Evolutionary conservation across 2,329 filamentous ascomycete genomes (phyloP).

Genomic region (Dryadomyces sulphureus): DNA sequence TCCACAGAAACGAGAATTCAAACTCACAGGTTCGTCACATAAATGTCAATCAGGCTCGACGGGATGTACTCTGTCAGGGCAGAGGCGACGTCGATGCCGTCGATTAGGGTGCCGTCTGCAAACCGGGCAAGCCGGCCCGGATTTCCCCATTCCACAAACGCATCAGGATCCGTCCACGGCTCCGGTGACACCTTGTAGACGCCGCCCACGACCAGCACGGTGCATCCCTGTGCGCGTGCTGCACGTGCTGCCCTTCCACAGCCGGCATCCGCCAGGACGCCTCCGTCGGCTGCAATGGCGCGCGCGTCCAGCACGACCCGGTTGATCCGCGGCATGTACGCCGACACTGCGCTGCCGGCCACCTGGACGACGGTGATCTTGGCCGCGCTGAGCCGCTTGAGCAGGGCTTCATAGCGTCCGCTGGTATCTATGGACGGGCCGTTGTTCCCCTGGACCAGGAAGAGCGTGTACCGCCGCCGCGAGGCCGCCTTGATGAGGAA

Average conservation of each 20-base stretch:
- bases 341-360: conserved; percentile 72
- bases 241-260: conserved; percentile 71
- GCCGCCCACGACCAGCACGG: conserved; percentile 78
- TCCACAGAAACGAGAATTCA: conserved; percentile 25
- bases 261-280: conserved; percentile 72
- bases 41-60: conserved; percentile 60
- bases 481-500: conserved; percentile 78
- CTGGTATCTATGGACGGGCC: conserved; percentile 1
- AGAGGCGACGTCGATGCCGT: conserved; percentile 62
- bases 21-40: conserved; percentile 61
- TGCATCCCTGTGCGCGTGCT: conserved; percentile 66
- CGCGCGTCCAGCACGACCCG: conserved; percentile 87
- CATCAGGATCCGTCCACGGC: conserved; percentile 69
- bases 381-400: conserved; percentile 61
- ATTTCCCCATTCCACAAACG: conserved; percentile 75
- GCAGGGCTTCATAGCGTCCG: conserved; percentile 38
- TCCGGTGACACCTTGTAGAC: conserved; percentile 91
- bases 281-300: conserved; percentile 77
- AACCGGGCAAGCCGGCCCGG: conserved; percentile 63
- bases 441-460: conserved; percentile 41
- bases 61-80: conserved; percentile 73
- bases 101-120: conserved; percentile 64
- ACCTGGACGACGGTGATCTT: conserved; percentile 76
- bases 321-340: conserved; percentile 88
- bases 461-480: conserved; percentile 83